phyloP scores from a whole-genome alignment of 2,329 filamentous ascomycete species.

The Pleoardoris graminearum region DNA sequence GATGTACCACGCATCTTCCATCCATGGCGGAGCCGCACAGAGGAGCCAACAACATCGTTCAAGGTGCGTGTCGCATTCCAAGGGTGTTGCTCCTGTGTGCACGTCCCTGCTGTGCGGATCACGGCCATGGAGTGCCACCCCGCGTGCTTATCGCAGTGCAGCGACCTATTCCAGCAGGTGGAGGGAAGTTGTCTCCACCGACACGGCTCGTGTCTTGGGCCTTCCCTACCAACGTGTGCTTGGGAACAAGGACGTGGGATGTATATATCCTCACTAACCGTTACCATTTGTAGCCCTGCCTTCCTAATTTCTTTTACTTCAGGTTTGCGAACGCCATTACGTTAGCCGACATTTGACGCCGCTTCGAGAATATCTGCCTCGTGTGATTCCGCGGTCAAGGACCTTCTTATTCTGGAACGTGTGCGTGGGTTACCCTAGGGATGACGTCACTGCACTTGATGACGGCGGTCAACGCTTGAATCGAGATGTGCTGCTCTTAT shows the following conservation, averaged over 20 bases:
- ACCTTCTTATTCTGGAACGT: slow-evolving; percentile 4
- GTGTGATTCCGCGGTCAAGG: neutral
- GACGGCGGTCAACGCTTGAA: neutral
- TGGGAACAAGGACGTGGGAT: slow-evolving; percentile 2
- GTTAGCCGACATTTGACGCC: neutral
- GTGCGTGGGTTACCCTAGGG: neutral
- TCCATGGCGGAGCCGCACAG: slow-evolving; percentile 9
- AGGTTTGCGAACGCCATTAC: neutral
- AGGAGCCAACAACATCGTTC: slow-evolving; percentile 21
- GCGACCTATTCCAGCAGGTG: slow-evolving; percentile 25
- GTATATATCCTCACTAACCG: slow-evolving; percentile 1
- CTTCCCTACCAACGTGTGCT: neutral
- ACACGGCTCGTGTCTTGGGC: slow-evolving; percentile 5
- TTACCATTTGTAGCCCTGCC: slow-evolving; percentile 9
- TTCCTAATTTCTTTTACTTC: neutral
- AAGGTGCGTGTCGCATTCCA: slow-evolving; percentile 24
- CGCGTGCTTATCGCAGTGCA: slow-evolving; percentile 41
- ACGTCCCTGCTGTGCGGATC: slow-evolving; percentile 32
- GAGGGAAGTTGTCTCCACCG: slow-evolving; percentile 15
- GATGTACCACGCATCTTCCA: neutral
- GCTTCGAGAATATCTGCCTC: slow-evolving; percentile 2
- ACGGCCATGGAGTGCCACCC: slow-evolving; percentile 29
- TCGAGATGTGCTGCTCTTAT: neutral
- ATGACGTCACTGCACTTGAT: neutral
- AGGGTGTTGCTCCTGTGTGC: slow-evolving; percentile 34